phyloP scores from a whole-genome alignment of 495 filamentous ascomycete genomes.

The Podospora fimiseda region DNA sequence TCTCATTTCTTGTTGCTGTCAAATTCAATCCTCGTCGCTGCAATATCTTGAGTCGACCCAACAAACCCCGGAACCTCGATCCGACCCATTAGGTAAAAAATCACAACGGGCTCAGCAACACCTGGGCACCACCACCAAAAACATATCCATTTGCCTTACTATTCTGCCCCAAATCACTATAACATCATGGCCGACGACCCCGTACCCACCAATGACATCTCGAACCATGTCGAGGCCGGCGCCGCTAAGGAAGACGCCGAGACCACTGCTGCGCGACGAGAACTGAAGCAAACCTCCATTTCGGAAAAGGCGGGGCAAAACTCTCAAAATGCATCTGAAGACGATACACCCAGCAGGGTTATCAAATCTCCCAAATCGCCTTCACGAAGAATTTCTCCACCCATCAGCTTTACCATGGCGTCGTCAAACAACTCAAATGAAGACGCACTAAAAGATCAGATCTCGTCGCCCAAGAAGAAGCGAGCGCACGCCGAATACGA shows the following conservation, averaged over 20 bases:
- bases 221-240: slow-evolving; percentile 20
- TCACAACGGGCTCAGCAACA: background rate
- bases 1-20: background rate
- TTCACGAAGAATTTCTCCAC: slow-evolving; percentile 23
- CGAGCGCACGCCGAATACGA: slow-evolving; percentile 48
- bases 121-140: background rate
- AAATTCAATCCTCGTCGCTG: background rate
- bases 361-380: too few species aligned
- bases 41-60: background rate
- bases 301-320: slow-evolving; percentile 37
- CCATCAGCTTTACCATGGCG: slow-evolving; percentile 23
- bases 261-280: slow-evolving; percentile 48
- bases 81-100: background rate
- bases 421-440: too few species aligned
- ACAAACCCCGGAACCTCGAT: too few species aligned
- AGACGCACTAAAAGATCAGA: slow-evolving; percentile 36
- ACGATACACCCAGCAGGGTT: slow-evolving; percentile 19
- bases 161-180: slow-evolving; percentile 10
- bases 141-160: background rate
- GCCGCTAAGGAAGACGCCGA: slow-evolving; percentile 44
- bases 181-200: slow-evolving; percentile 34
- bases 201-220: slow-evolving; percentile 28
- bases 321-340: slow-evolving; percentile 18
- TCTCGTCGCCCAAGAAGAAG: slow-evolving; percentile 54
- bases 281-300: slow-evolving; percentile 49